These are phyloP conservation scores for Boletus bicolor DNA, from an alignment of 768 basidiomycete genomes.

Conservation along the genomic window DNA sequence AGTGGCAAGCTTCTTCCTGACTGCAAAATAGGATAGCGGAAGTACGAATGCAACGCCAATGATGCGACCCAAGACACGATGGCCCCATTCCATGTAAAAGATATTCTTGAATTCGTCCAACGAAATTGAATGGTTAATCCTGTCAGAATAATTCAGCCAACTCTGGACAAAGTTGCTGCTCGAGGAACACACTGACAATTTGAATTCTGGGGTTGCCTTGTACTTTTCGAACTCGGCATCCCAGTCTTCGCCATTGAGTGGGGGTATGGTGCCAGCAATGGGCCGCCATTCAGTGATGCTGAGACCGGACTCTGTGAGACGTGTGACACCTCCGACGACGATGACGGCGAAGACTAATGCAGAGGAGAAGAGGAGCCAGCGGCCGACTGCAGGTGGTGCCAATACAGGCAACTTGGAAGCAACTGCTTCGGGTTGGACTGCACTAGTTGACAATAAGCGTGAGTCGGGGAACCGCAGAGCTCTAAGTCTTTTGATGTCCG, in stretches of 20 bases:
- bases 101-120: conserved; percentile 93
- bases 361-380: conserved; percentile 85
- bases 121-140: conserved; percentile 85
- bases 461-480: conserved; percentile 26
- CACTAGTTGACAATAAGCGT: conserved; percentile 40
- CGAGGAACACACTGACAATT: conserved; percentile 59
- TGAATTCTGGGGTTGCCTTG: conserved; percentile 92
- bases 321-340: conserved; percentile 93
- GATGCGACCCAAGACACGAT: conserved; percentile 88
- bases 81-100: conserved; percentile 98
- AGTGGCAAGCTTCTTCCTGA: conserved; percentile 64
- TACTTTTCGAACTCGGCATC: conserved; percentile 89
- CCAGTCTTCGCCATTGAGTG: conserved; percentile 76
- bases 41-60: conserved; percentile 81
- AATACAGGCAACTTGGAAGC: conserved; percentile 49
- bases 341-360: conserved; percentile 88
- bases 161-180: background rate
- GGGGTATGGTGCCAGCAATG: conserved; percentile 85
- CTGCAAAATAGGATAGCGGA: conserved; percentile 78
- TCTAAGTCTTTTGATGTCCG: background rate
- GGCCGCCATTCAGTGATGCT: conserved; percentile 99
- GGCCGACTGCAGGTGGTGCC: conserved; percentile 66
- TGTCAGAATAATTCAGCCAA: conserved; percentile 29
- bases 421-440: conserved; percentile 13
- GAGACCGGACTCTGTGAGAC: conserved; percentile 94